Conservation (phyloP, 495 filamentous ascomycete species). For the Penicillium lividum region DNA sequence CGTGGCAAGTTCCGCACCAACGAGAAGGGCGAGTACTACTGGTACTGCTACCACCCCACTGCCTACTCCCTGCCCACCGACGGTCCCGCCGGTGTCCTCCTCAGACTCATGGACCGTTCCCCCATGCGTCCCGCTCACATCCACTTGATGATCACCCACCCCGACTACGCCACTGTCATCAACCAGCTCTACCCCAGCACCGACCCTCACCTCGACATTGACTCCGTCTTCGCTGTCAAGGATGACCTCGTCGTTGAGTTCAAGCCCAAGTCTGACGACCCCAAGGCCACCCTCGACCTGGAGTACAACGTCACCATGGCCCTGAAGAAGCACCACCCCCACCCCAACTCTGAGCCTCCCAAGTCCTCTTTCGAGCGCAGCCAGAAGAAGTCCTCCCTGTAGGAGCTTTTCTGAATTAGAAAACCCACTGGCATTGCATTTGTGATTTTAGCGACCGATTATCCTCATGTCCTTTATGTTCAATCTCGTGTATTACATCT, state of each 20-base stretch:
- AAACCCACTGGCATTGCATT: slow-evolving; percentile 16
- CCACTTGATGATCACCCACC: slow-evolving; percentile 52
- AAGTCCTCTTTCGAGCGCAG: slow-evolving; percentile 48
- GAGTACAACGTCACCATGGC: slow-evolving; percentile 50
- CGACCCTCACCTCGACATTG: slow-evolving; percentile 60
- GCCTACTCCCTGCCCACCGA: slow-evolving; percentile 78
- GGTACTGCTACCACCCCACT: slow-evolving; percentile 83
- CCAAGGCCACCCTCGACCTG: slow-evolving; percentile 48
- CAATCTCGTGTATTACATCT: slow-evolving; percentile 5
- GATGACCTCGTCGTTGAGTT: slow-evolving; percentile 66
- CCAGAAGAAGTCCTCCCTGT: slow-evolving; percentile 11
- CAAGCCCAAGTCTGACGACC: slow-evolving; percentile 50
- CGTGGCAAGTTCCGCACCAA: slow-evolving; percentile 80
- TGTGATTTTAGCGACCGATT: slow-evolving; percentile 16
- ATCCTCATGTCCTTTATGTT: slow-evolving; percentile 5
- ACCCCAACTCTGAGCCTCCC: slow-evolving; percentile 49
- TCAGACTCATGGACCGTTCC: slow-evolving; percentile 70
- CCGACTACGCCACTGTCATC: slow-evolving; percentile 54
- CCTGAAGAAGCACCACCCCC: slow-evolving; percentile 50
- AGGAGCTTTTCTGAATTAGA: not conserved
- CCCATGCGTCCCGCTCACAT: slow-evolving; percentile 53
- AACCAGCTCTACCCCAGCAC: slow-evolving; percentile 66
- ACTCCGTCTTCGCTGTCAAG: slow-evolving; percentile 70
- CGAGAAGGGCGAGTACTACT: slow-evolving; percentile 71
- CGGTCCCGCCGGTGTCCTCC: slow-evolving; percentile 68